Conservation (phyloP, 371 early-diverging fungal genomes). For the Mucor circinelloides region DNA sequence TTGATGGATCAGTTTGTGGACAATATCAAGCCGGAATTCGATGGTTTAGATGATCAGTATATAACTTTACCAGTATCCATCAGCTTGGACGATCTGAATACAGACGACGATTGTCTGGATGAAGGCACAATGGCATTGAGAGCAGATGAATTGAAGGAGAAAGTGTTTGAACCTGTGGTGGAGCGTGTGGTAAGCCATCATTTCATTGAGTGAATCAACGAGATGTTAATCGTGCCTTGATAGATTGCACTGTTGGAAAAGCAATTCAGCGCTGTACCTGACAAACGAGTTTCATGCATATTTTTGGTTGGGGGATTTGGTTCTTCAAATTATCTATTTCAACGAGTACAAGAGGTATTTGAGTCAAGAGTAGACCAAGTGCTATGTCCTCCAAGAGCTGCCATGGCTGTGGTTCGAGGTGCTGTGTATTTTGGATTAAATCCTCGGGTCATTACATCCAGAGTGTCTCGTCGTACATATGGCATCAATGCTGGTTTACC, state of each 20-base stretch:
- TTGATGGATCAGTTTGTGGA: constrained; percentile 62
- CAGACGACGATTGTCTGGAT: constrained; percentile 47
- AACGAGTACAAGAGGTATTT: constrained; percentile 38
- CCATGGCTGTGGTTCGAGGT: constrained; percentile 53
- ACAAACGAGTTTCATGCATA: constrained; percentile 32
- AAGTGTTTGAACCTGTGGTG: constrained; percentile 63
- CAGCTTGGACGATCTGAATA: constrained; percentile 36
- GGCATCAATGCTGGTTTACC: constrained; percentile 65
- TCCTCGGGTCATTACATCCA: constrained; percentile 52
- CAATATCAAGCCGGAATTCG: constrained; percentile 60
- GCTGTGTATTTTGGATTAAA: constrained; percentile 56
- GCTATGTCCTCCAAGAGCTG: constrained; percentile 46
- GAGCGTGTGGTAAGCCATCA: constrained; percentile 42
- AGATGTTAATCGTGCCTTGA: not conserved
- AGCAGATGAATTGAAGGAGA: constrained; percentile 48
- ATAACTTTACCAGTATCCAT: constrained; percentile 49
- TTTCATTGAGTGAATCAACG: not conserved
- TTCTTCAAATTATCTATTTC: constrained; percentile 48
- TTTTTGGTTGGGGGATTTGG: constrained; percentile 57
- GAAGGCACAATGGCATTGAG: constrained; percentile 53
- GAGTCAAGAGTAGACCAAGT: constrained; percentile 31
- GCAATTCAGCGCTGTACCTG: constrained; percentile 29
- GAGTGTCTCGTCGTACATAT: constrained; percentile 62
- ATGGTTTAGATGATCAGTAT: constrained; percentile 55
- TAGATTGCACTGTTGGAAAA: constrained; percentile 43